These are phyloP conservation scores for Pythium periplocum DNA, from an alignment of 352 stramenopile species.

Conservation along the genomic window DNA sequence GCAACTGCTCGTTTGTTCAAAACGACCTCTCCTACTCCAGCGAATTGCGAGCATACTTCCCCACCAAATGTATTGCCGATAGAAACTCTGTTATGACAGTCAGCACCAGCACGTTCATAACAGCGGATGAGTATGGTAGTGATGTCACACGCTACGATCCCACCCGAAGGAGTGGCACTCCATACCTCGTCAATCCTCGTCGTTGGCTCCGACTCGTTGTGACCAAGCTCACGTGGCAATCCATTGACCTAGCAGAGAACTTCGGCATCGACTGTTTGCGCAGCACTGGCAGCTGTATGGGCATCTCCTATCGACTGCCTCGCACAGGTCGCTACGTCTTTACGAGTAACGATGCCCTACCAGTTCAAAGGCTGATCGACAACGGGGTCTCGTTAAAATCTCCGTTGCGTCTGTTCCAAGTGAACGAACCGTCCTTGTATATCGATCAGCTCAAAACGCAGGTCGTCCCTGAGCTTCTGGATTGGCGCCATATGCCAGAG, in stretches of 20 bases:
- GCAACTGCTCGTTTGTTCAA: constrained; percentile 22
- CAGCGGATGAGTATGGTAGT: constrained; percentile 25
- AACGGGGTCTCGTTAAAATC: background rate
- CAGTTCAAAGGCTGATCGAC: background rate
- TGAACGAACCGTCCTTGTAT: constrained; percentile 4
- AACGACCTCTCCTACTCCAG: constrained; percentile 25
- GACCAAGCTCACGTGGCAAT: constrained; percentile 7
- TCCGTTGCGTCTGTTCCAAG: constrained; percentile 7
- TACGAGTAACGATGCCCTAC: constrained; percentile 2
- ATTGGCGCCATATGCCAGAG: too few species aligned
- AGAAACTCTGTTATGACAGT: constrained; percentile 24
- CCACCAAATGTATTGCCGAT: constrained; percentile 17
- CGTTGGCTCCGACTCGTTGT: constrained; percentile 4
- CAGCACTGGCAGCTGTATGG: too few species aligned
- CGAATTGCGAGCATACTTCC: constrained; percentile 36
- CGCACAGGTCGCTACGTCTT: constrained; percentile 3
- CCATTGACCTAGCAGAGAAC: background rate
- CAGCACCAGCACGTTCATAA: constrained; percentile 34
- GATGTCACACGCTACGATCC: constrained; percentile 11
- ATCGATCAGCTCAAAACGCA: background rate
- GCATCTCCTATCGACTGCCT: too few species aligned
- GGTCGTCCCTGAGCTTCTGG: constrained; percentile 1
- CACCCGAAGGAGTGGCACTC: background rate
- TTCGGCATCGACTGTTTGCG: constrained; percentile 1
- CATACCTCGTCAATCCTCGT: constrained; percentile 4